Evolutionary conservation across 176 grass and related monocot species (phyloP).

Genomic region (Triticum monococcum): DNA sequence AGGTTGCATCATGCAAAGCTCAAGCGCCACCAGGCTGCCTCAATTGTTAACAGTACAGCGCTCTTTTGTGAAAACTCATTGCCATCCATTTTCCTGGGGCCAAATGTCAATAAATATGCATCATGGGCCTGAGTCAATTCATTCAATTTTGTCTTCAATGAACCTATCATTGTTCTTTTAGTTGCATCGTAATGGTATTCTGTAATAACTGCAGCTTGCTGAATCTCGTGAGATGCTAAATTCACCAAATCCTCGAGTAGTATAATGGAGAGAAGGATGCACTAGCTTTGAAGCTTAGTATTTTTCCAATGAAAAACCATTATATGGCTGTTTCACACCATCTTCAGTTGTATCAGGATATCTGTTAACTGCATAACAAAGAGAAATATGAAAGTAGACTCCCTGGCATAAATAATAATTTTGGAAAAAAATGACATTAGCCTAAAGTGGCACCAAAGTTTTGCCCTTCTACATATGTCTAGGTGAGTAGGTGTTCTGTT

Average conservation of each 20-base stretch:
- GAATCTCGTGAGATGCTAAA: not conserved
- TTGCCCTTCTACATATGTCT: not conserved
- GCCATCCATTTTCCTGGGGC: not conserved
- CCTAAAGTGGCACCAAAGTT: not conserved
- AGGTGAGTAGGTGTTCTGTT: not conserved
- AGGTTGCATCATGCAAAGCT: not conserved
- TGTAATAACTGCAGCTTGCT: not conserved
- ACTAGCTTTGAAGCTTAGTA: not conserved
- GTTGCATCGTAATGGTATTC: constrained; percentile 2
- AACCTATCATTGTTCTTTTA: not conserved
- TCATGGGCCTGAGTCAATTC: not conserved
- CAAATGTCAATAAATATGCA: not conserved
- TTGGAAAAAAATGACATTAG: not conserved
- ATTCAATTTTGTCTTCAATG: not conserved
- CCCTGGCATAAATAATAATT: not conserved
- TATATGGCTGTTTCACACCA: not conserved
- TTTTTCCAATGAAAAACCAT: not conserved
- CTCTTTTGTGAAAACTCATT: not conserved
- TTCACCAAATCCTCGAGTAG: not conserved
- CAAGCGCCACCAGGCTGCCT: not conserved
- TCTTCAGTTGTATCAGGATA: constrained; percentile 6
- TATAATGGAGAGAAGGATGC: not conserved
- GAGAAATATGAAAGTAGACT: not conserved
- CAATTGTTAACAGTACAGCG: not conserved
- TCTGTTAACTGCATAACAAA: constrained; percentile 9